Evolutionary conservation across 371 early-diverging fungal genomes (phyloP), one percentile per base, ranked within the genome.

Genomic region (Mortierella sp.): DNA sequence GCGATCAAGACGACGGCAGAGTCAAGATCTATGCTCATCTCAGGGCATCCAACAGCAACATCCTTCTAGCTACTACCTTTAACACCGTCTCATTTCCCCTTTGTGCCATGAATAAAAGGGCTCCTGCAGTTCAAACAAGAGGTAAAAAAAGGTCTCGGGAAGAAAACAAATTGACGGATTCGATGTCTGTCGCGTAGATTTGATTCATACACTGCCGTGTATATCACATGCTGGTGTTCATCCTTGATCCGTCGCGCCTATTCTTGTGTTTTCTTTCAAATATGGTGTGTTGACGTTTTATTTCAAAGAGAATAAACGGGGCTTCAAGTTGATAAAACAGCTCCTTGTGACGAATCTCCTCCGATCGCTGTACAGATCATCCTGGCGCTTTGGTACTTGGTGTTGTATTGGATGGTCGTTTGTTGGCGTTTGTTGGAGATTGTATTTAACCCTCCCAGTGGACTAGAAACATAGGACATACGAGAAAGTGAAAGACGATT

Each of bases 361-460:
- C 6, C 11, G 21, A 49, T 35, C 41, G 68, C 41, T 24, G 24
- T 65, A 65, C 41, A 65, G 38, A 35, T 38, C 68, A 65, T 65
- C 68, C 68, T 65, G 38, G 8, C 41, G 60, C 0, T 48, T 48
- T 18, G 24, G 2, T 58, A 21, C 38, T 21, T 51, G 48, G 43
- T 74, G 51, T 44, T 11, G n/a, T 54, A 14, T 43, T 56, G 12
- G 35, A 27, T 56, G 41, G n/a, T 24, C 14, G 14, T n/a, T 56
- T 43, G 35, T 29, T 16, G 58, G 32, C 29, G 58, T 12, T 38
- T 38, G 46, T n/a, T 51, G 44, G 11, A 14, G 44, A 35, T 75
- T 27, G 46, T 38, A 29, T 60, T 82, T 82, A 85, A 55, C 86
- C 86, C 75, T 85, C 79, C 86, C 86, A 85, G 82, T 85, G 86